Base-by-base conservation (phyloP, 805 yeast species). In the Saccharomycopsis synnaedendra region DNA sequence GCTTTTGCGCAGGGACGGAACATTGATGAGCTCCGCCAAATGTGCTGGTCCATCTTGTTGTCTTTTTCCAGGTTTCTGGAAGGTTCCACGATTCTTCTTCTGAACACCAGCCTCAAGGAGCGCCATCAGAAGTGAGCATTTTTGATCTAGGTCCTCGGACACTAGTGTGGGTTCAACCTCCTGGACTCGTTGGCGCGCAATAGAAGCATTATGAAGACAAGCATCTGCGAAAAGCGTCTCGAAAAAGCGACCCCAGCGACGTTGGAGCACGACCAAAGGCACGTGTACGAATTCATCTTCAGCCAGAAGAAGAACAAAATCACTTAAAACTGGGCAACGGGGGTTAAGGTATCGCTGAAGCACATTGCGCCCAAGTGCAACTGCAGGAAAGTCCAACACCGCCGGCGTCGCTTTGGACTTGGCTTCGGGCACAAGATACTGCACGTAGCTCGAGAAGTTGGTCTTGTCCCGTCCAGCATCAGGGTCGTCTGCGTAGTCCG, bases 231-330 rank as follows among this genome's bases (percentile, higher is more conserved):
- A 60, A 11, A 83, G 53, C 54, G 70, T 70, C 53, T 80, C 80
- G 57, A 85, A 85, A 52, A 75, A 80, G 34, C 75, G 62, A 0
- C 93, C 93, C 94, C 94, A 85, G 58, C 93, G 68, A 55, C 79
- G 82, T 54, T 84, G 69, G 46, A 85, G 66, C 3, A 84, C 64
- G 53, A 67, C 70, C 43, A 78, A 51, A 0, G 89, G 82, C 3
- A 80, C 76, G 0, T 81, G 77, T 10, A 82, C 68, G n/a, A 78
- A 64, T 41, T 76, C 80, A 5, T 89, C 90, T 56, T 78, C 85
- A n/a, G 75, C 68, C 1, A 85, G 73, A 6, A 83, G 71, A 43
- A 85, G 66, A 58, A 83, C 88, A 58, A 85, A 78, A 62, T 85
- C 93, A 0, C 87, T 72, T 5, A 83, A 63, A 5, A 78, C 66